Evolutionary conservation across 2,329 filamentous ascomycete species (phyloP).

Genomic region (Cytospora schulzeri): DNA sequence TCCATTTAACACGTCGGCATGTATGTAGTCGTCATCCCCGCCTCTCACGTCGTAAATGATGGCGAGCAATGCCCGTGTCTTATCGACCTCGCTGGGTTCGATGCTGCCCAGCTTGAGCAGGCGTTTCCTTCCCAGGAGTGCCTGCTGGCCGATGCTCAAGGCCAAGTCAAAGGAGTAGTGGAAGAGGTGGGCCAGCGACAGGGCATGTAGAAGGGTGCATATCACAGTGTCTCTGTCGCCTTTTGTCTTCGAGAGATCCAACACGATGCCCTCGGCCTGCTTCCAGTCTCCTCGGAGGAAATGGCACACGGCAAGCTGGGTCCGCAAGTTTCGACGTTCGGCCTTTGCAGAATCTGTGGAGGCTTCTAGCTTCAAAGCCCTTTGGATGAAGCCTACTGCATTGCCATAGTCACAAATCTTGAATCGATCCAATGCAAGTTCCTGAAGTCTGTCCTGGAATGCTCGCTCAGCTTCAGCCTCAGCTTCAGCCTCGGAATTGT

Average conservation of each 20-base stretch:
- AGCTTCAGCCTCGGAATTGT: conserved; percentile 26
- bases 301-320: conserved; percentile 32
- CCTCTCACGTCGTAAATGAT: conserved; percentile 31
- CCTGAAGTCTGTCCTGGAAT: conserved; percentile 30
- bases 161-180: conserved; percentile 32
- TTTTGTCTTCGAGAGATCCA: conserved; percentile 25
- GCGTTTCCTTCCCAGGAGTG: conserved; percentile 31
- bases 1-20: conserved; percentile 32
- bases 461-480: conserved; percentile 30
- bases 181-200: conserved; percentile 31
- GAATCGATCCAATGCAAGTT: conserved; percentile 33
- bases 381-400: conserved; percentile 31
- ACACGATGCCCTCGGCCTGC: conserved; percentile 30
- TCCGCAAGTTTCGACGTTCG: conserved; percentile 27
- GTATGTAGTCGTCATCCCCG: conserved; percentile 29
- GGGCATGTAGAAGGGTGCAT: conserved; percentile 32
- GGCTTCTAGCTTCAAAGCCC: conserved; percentile 27
- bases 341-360: background rate
- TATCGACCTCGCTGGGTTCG: conserved; percentile 27
- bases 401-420: conserved; percentile 30
- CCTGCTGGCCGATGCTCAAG: conserved; percentile 31
- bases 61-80: conserved; percentile 32
- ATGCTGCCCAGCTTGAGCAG: conserved; percentile 27
- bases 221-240: conserved; percentile 25
- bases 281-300: conserved; percentile 32